Evolutionary conservation across 2,329 filamentous ascomycete genomes (phyloP).

Genomic region (Mycosphaerella sp.): DNA sequence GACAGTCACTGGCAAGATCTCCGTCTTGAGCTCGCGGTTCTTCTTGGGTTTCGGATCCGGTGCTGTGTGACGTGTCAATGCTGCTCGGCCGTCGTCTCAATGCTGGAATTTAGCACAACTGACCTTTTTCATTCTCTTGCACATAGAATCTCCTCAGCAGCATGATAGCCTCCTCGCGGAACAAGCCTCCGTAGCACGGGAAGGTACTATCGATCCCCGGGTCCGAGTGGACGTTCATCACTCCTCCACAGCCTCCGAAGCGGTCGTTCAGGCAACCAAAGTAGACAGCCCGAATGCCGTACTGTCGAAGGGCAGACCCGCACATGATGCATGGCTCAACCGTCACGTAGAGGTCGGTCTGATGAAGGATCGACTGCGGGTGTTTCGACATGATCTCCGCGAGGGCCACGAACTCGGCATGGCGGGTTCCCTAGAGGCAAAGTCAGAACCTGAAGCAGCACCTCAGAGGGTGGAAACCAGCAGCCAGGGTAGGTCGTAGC

Average conservation of each 20-base stretch:
- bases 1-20: conserved; percentile 45
- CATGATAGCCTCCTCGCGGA: conserved; percentile 87
- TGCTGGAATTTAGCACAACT: conserved; percentile 23
- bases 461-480: too few species aligned
- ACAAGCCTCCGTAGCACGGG: conserved; percentile 78
- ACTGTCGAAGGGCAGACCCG: conserved; percentile 82
- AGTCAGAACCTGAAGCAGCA: not conserved
- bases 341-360: conserved; percentile 86
- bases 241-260: conserved; percentile 92
- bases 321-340: conserved; percentile 99
- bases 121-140: conserved; percentile 91
- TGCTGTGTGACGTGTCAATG: conserved; percentile 37
- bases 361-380: conserved; percentile 60
- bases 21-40: conserved; percentile 57
- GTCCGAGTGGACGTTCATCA: conserved; percentile 76
- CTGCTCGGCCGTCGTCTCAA: too few species aligned
- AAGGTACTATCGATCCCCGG: conserved; percentile 71
- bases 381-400: conserved; percentile 58
- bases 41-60: conserved; percentile 60
- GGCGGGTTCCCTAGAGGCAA: conserved; percentile 66
- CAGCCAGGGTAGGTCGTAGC: too few species aligned
- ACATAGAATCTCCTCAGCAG: conserved; percentile 91
- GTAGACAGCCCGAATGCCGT: conserved; percentile 81
- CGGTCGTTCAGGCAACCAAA: conserved; percentile 95
- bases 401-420: conserved; percentile 92